Evolutionary conservation across 768 basidiomycete genomes (phyloP), one percentile per base, ranked within the genome.

Genomic region (Porphyrellus cyaneotinctus): DNA sequence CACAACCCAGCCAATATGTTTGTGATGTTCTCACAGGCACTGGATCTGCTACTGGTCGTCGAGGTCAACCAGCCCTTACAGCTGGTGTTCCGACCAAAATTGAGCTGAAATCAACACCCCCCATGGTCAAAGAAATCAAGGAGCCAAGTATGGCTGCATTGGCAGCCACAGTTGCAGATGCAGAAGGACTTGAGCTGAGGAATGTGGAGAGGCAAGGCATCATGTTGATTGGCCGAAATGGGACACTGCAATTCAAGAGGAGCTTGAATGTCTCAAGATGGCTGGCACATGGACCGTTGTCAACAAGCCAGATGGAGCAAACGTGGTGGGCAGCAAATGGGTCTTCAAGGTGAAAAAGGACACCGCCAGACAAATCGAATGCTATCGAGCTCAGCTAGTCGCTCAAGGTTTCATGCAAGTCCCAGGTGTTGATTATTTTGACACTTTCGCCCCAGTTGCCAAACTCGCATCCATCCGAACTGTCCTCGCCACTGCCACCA

Each of bases 331-430:
- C 17, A 17, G 37, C 18, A 50, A 54, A 28, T 54, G 48, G 52
- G 52, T 53, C 18, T 54, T 54, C 31, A 38, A 45, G 5, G 43
- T 46, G 2, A 54, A 50, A 12, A 50, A 50, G 32, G 44, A 50
- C 6, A 18, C 36, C 0, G 44, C 32, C 0, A 31, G 49, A 3
- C 22, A 54, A 3, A 30, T 54, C 3, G 24, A 50, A 11, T 20
- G 26, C 5, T 50, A 54, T 37, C 22, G 31, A 4, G 49, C n/a
- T 0, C 6, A n/a, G 6, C 20, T 54, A 0, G 20, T 54, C 1
- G 30, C 43, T 0, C 28, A 30, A 11, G 20, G 52, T 0, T 53
- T 53, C 33, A 48, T 15, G 2, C 39, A 48, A 7, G 30, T 39
- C 0, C 41, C 42, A 0, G 41, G 33, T 3, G 41, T 53, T 10